Evolutionary conservation across 2,329 filamentous ascomycete species (phyloP).

Genomic region (Cordyceps militaris): DNA sequence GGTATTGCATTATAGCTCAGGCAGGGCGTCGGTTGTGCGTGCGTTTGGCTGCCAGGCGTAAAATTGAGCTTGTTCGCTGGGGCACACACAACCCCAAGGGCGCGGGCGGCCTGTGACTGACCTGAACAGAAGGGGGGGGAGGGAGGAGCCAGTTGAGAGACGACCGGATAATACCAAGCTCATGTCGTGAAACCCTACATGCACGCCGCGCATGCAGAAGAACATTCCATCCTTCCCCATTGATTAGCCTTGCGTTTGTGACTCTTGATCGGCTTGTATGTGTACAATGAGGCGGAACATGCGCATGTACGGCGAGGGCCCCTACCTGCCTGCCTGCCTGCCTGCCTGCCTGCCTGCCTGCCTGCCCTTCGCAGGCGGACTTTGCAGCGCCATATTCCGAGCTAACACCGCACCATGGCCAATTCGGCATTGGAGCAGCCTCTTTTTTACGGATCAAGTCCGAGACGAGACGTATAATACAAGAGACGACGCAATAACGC

Average conservation of each 20-base stretch:
- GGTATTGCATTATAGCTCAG: not conserved
- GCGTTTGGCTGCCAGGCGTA: not conserved
- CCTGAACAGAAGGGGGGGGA: too few species aligned
- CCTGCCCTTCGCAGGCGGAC: not conserved
- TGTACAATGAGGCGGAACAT: not conserved
- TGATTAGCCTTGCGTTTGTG: not conserved
- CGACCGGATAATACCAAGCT: not conserved
- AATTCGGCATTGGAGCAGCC: not conserved
- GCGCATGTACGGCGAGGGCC: not conserved
- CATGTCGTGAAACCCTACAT: not conserved
- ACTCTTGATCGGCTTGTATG: not conserved
- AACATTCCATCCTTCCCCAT: not conserved
- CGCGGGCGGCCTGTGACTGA: too few species aligned
- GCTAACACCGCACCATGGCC: not conserved
- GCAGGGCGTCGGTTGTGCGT: not conserved
- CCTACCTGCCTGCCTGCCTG: not conserved
- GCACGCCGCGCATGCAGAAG: not conserved
- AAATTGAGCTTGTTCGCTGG: conserved; percentile 10
- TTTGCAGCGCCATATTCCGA: not conserved
- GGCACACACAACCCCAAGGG: not conserved
- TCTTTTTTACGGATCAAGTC: not conserved
- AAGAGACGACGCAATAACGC: too few species aligned
- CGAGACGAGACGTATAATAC: not conserved
- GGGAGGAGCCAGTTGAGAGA: not conserved
- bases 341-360: not conserved